phyloP scores from a whole-genome alignment of 2,329 filamentous ascomycete species.

The Colletotrichum abscissum region DNA sequence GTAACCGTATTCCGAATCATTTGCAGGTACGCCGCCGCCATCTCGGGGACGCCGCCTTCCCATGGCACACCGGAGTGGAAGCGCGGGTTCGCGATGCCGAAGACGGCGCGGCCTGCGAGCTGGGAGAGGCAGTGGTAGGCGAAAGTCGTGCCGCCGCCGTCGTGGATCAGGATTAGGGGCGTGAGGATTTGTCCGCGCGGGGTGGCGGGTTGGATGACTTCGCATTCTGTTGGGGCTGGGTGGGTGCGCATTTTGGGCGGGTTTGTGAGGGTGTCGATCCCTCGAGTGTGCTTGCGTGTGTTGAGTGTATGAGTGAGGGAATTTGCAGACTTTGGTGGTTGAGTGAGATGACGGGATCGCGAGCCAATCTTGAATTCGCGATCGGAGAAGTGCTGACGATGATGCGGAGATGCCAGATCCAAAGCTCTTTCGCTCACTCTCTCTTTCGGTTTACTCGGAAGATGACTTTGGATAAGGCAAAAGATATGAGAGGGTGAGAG shows the following conservation, averaged over 20 bases:
- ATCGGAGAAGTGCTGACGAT: neutral
- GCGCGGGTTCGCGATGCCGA: constrained; percentile 66
- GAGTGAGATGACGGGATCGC: neutral
- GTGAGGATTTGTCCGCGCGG: constrained; percentile 38
- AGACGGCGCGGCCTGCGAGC: constrained; percentile 58
- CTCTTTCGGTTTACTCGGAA: too few species aligned
- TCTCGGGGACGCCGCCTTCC: constrained; percentile 63
- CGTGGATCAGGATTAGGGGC: constrained; percentile 69
- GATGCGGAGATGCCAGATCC: neutral
- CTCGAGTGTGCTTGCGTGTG: too few species aligned
- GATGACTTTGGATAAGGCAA: neutral
- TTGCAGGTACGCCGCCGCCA: constrained; percentile 62
- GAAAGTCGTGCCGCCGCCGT: constrained; percentile 70
- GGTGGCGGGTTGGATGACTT: constrained; percentile 30
- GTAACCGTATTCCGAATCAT: constrained; percentile 55
- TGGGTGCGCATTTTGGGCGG: constrained; percentile 4
- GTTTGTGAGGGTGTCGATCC: too few species aligned
- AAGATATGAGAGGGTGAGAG: neutral
- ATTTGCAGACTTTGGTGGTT: neutral
- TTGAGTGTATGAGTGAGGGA: too few species aligned
- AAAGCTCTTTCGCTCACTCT: too few species aligned
- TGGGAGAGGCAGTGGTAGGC: constrained; percentile 65
- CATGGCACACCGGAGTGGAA: constrained; percentile 60
- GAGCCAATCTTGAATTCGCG: neutral
- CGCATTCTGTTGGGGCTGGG: constrained; percentile 22